phyloP scores from a whole-genome alignment of 2,329 filamentous ascomycete genomes.

The Beauveria caledonica region DNA sequence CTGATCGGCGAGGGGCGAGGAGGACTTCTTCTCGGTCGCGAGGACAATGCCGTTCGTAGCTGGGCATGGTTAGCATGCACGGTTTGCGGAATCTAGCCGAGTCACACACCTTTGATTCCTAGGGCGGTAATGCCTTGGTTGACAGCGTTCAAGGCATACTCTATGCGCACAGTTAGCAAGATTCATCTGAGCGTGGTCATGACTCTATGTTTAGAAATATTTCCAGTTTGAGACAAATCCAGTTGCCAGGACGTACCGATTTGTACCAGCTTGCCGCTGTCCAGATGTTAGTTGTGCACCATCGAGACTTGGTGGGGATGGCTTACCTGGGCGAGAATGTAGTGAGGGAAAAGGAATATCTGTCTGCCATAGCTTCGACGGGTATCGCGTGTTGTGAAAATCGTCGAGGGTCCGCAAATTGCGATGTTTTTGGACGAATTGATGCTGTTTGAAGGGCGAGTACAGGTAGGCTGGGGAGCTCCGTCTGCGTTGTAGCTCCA shows the following conservation, averaged over 20 bases:
- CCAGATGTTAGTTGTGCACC: constrained; percentile 35
- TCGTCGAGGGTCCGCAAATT: not conserved
- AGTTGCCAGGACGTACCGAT: constrained; percentile 52
- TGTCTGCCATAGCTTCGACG: constrained; percentile 70
- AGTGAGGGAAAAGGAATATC: constrained; percentile 98
- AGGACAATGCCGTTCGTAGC: constrained; percentile 98
- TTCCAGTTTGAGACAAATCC: not conserved
- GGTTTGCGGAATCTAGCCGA: constrained; percentile 12
- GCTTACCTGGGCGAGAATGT: constrained; percentile 98
- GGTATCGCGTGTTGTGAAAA: not conserved
- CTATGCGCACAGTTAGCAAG: constrained; percentile 38
- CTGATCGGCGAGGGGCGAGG: constrained; percentile 91
- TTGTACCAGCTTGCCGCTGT: constrained; percentile 95
- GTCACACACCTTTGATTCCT: constrained; percentile 83
- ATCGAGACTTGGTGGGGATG: constrained; percentile 17
- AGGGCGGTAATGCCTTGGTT: constrained; percentile 98
- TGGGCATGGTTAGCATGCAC: constrained; percentile 29
- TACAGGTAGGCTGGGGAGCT: constrained; percentile 10
- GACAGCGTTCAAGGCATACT: constrained; percentile 98
- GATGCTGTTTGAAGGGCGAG: constrained; percentile 13
- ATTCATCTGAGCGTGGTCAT: constrained; percentile 11
- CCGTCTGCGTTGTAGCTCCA: constrained; percentile 9
- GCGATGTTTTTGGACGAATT: constrained; percentile 10
- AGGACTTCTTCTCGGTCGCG: constrained; percentile 98
- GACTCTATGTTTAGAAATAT: too few species aligned